These are phyloP conservation scores for Solidago caesia DNA, from an alignment of 129 eudicot species.

Conservation along the genomic window DNA sequence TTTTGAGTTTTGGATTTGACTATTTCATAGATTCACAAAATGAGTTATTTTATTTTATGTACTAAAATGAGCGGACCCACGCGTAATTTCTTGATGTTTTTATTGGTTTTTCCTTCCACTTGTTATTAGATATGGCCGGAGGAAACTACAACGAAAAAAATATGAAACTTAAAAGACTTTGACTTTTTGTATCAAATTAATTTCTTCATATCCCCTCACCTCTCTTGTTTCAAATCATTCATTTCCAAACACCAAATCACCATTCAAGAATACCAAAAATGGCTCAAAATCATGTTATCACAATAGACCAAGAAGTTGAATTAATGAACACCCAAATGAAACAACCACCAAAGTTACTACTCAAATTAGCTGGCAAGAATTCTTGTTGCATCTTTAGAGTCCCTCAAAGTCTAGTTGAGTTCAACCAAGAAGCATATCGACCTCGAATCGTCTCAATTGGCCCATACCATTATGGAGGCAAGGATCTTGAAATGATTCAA, in stretches of 20 bases:
- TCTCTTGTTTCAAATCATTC: neutral
- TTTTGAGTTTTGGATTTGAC: no score
- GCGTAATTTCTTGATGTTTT: conserved; percentile 17
- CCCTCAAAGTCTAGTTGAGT: conserved; percentile 35
- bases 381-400: conserved; percentile 47
- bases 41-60: neutral
- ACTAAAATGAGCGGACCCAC: conserved; percentile 5
- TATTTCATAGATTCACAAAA: neutral
- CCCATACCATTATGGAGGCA: conserved; percentile 37
- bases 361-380: conserved; percentile 30
- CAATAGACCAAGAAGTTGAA: conserved; percentile 24
- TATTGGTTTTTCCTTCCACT: conserved; percentile 17
- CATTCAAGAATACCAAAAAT: neutral
- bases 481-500: conserved; percentile 40
- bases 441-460: conserved; percentile 42
- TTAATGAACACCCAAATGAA: conserved; percentile 23
- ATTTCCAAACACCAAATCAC: conserved; percentile 19
- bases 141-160: conserved; percentile 20
- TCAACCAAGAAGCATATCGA: conserved; percentile 36
- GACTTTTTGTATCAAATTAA: conserved; percentile 21
- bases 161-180: conserved; percentile 11
- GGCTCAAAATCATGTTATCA: conserved; percentile 29
- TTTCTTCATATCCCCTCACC: conserved; percentile 9
- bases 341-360: conserved; percentile 32
- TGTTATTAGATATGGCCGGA: conserved; percentile 6